Evolutionary conservation across 1,139 yeast species (phyloP).

Genomic region (Wickerhamomyces sp.): DNA sequence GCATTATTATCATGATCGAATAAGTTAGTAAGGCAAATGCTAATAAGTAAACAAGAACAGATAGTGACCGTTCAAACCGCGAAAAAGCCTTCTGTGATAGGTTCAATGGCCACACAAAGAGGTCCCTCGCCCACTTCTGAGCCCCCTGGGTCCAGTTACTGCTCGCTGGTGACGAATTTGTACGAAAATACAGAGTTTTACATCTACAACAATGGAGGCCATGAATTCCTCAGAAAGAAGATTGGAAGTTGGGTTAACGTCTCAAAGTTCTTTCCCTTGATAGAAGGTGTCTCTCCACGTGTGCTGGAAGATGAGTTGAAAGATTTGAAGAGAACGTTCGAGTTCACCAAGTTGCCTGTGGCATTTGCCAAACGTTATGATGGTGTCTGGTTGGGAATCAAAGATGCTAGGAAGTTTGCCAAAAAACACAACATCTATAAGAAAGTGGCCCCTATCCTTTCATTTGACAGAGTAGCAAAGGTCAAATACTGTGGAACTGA

Average conservation of each 20-base stretch:
- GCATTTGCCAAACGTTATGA: conserved; percentile 1
- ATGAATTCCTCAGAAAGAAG: conserved; percentile 14
- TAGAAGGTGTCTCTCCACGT: background rate
- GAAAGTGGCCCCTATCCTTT: conserved; percentile 14
- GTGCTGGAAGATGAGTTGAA: background rate
- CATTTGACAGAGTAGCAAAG: conserved; percentile 20
- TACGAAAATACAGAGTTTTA: conserved; percentile 18
- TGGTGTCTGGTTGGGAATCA: conserved; percentile 19
- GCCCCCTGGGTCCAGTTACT: conserved; percentile 3
- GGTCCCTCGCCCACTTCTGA: conserved; percentile 7
- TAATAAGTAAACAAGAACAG: background rate
- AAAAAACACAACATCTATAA: conserved; percentile 7
- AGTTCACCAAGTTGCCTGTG: background rate
- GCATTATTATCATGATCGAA: no score
- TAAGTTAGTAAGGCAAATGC: background rate
- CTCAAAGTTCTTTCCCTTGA: conserved; percentile 6
- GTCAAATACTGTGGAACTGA: conserved; percentile 16
- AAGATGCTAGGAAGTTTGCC: conserved; percentile 19
- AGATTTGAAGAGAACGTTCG: background rate
- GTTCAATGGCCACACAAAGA: background rate
- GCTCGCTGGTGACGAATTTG: conserved; percentile 11
- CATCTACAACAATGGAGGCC: conserved; percentile 1
- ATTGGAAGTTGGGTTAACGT: conserved; percentile 23
- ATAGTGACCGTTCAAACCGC: no score
- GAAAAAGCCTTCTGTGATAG: no score